Conservation (phyloP, 257 asterid genomes). For the Solanum appendiculatum region DNA sequence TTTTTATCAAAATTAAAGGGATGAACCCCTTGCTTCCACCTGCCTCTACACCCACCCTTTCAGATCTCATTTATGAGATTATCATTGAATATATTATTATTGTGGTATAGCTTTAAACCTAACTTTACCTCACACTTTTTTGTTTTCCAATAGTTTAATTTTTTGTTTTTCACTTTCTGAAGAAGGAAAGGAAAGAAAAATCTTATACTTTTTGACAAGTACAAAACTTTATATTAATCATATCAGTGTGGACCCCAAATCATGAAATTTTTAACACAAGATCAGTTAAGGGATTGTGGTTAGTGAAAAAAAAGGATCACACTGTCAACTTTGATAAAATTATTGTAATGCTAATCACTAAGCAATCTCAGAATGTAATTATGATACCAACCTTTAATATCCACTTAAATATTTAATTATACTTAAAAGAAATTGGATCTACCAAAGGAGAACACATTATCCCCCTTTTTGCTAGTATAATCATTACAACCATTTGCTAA, state of each 20-base stretch:
- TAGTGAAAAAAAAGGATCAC: background rate
- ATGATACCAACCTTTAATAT: conserved; percentile 17
- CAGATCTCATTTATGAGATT: background rate
- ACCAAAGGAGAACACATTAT: conserved; percentile 10
- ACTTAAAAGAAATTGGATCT: conserved; percentile 4
- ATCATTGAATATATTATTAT: background rate
- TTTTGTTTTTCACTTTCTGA: background rate
- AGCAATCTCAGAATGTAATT: conserved; percentile 22
- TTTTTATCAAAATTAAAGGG: background rate
- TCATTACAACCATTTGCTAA: conserved; percentile 32
- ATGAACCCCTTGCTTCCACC: background rate
- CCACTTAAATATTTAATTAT: conserved; percentile 8
- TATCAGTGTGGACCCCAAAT: background rate
- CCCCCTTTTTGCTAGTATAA: conserved; percentile 14
- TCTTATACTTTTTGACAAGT: background rate
- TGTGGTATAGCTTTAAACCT: background rate
- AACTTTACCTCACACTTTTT: background rate
- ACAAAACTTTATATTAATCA: background rate
- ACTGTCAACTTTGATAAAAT: conserved; percentile 2
- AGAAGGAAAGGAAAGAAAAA: background rate
- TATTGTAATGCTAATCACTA: conserved; percentile 8
- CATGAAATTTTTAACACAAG: background rate
- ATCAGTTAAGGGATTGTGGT: conserved; percentile 1
- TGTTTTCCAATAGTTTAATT: background rate
- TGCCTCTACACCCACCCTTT: too few relatives aligned